Evolutionary conservation across 2,329 filamentous ascomycete genomes (phyloP).

Genomic region (Neurospora crassa): DNA sequence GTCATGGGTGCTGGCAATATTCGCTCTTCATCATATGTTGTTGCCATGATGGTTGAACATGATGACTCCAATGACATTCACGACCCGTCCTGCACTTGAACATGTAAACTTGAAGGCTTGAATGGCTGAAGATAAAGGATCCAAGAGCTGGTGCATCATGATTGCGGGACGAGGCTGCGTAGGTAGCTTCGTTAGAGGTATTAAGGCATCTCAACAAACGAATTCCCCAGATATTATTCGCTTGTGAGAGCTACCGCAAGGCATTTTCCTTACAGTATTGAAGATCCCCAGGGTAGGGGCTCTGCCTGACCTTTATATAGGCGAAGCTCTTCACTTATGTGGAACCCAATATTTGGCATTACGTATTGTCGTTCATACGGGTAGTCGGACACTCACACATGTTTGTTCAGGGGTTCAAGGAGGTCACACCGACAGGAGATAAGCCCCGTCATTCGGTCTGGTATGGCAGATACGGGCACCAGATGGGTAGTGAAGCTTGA

Average conservation of each 20-base stretch:
- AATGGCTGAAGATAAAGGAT: neutral
- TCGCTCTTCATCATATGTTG: neutral
- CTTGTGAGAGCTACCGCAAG: neutral
- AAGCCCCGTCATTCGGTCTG: neutral
- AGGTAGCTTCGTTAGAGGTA: no score
- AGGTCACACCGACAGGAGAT: neutral
- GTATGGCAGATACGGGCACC: neutral
- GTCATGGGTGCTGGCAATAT: neutral
- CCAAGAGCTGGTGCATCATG: neutral
- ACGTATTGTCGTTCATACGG: neutral
- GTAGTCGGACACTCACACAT: neutral
- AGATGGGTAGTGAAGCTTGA: neutral
- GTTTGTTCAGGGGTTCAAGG: neutral
- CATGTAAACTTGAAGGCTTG: neutral
- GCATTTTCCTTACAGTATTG: neutral
- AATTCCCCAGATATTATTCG: fast-evolving
- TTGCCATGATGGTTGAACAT: neutral
- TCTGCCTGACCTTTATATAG: neutral
- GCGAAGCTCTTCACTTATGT: neutral
- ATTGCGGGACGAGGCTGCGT: neutral
- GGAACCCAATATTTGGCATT: neutral
- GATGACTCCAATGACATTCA: neutral
- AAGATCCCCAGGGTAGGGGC: neutral
- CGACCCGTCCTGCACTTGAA: neutral
- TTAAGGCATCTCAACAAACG: neutral